These are phyloP conservation scores for Phytophthora cajani DNA, from an alignment of 352 stramenopile genomes.

Conservation along the genomic window DNA sequence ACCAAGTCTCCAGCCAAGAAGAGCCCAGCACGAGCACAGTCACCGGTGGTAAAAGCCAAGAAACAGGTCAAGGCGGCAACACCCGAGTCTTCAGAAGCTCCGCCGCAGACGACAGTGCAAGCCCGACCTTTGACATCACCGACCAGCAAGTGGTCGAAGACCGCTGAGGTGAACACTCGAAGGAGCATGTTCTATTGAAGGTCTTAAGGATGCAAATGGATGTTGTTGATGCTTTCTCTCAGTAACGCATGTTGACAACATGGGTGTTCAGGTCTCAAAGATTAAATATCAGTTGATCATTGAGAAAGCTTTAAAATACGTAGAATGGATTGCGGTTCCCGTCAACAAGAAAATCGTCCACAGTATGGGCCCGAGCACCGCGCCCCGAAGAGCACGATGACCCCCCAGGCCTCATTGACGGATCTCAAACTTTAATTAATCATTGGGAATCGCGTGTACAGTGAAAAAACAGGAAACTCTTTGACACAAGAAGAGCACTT, in stretches of 20 bases:
- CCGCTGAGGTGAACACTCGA: neutral
- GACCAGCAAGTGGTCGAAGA: neutral
- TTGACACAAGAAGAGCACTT: neutral
- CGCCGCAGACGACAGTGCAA: neutral
- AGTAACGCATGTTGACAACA: conserved; percentile 71
- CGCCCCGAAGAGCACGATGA: conserved; percentile 30
- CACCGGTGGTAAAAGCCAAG: conserved; percentile 4
- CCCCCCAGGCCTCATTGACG: conserved; percentile 59
- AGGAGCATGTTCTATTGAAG: conserved; percentile 25
- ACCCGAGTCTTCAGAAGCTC: neutral
- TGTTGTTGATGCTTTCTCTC: conserved; percentile 57
- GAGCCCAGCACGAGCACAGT: neutral
- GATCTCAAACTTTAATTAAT: conserved; percentile 91
- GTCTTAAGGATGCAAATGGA: neutral
- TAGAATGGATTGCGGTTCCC: conserved; percentile 33
- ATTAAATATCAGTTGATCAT: conserved; percentile 89
- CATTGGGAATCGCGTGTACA: conserved; percentile 46
- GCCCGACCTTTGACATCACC: conserved; percentile 24
- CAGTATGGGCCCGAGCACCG: conserved; percentile 56
- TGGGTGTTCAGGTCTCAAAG: conserved; percentile 82
- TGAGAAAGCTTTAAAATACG: conserved; percentile 36
- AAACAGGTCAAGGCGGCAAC: neutral
- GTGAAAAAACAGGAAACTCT: neutral
- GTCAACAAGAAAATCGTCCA: conserved; percentile 79
- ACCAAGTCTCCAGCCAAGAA: conserved; percentile 19